Conservation (phyloP, 2,329 filamentous ascomycete species). For the Neurospora sp. region DNA sequence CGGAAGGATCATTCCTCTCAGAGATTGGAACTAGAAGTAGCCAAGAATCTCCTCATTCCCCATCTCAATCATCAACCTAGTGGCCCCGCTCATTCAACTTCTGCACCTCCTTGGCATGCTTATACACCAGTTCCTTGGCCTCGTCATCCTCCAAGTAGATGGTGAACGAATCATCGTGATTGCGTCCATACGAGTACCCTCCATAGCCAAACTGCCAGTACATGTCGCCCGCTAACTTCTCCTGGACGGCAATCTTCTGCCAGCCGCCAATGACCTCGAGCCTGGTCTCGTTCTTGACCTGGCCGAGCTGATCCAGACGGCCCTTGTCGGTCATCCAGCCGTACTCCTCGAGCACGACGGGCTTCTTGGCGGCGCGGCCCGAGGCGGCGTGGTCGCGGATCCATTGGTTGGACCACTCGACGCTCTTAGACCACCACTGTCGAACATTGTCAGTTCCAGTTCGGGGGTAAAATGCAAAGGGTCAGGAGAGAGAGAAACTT, state of each 20-base stretch:
- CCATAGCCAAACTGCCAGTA: slow-evolving; percentile 47
- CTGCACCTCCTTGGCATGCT: slow-evolving; percentile 32
- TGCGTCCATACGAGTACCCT: slow-evolving; percentile 41
- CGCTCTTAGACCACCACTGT: slow-evolving; percentile 40
- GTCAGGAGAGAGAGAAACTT: not conserved
- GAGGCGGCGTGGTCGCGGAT: slow-evolving; percentile 41
- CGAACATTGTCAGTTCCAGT: not conserved
- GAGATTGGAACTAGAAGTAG: not conserved
- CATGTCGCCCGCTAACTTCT: slow-evolving; percentile 38
- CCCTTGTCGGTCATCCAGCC: slow-evolving; percentile 42
- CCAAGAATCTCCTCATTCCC: not conserved
- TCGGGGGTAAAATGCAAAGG: not conserved
- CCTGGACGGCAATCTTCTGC: slow-evolving; percentile 37
- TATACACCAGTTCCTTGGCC: slow-evolving; percentile 32
- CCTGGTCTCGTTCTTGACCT: slow-evolving; percentile 31
- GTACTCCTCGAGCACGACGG: slow-evolving; percentile 46
- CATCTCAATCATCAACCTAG: not conserved
- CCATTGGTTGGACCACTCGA: slow-evolving; percentile 43
- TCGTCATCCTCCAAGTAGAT: slow-evolving; percentile 43
- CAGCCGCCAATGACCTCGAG: slow-evolving; percentile 35
- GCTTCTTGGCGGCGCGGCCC: slow-evolving; percentile 33
- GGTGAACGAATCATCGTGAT: slow-evolving; percentile 46
- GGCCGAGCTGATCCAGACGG: slow-evolving; percentile 34
- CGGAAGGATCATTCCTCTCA: not conserved
- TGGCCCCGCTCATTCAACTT: slow-evolving; percentile 18